Evolutionary conservation across 257 asterid species (phyloP).

Genomic region (Ilex asprella): DNA sequence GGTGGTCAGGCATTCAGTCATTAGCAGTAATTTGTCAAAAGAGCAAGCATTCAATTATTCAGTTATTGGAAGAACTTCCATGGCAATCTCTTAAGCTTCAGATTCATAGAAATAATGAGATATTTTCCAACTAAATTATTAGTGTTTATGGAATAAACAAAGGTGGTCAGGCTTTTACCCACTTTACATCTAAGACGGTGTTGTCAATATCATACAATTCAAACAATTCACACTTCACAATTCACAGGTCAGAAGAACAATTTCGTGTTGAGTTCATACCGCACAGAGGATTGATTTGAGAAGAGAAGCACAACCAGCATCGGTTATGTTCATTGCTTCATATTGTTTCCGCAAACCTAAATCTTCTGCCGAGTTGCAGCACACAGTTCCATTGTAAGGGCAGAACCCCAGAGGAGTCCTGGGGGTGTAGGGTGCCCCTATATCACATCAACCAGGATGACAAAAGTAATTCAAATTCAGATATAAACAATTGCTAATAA

Average conservation of each 20-base stretch:
- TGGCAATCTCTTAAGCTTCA: too few relatives aligned
- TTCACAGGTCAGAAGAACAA: neutral
- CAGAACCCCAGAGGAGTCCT: conserved; percentile 50
- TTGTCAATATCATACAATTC: too few relatives aligned
- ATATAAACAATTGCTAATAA: neutral
- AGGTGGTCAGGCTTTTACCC: too few relatives aligned
- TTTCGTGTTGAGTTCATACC: conserved; percentile 29
- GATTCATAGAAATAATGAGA: too few relatives aligned
- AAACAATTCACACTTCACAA: too few relatives aligned
- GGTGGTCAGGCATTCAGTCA: too few relatives aligned
- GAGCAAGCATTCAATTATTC: too few relatives aligned
- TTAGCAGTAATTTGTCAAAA: too few relatives aligned
- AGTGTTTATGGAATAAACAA: too few relatives aligned
- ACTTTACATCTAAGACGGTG: too few relatives aligned
- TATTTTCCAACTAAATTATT: too few relatives aligned
- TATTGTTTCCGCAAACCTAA: conserved; percentile 41
- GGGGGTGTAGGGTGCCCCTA: conserved; percentile 58
- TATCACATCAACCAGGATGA: conserved; percentile 13
- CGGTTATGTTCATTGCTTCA: conserved; percentile 56
- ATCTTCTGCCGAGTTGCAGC: conserved; percentile 60
- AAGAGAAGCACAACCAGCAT: conserved; percentile 63
- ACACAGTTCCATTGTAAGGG: conserved; percentile 57
- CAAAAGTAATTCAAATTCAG: neutral
- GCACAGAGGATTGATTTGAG: conserved; percentile 72
- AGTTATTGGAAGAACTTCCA: too few relatives aligned